Evolutionary conservation across 257 asterid genomes (phyloP), one percentile per base, ranked within the genome.

Genomic region (Cordia subcordata): DNA sequence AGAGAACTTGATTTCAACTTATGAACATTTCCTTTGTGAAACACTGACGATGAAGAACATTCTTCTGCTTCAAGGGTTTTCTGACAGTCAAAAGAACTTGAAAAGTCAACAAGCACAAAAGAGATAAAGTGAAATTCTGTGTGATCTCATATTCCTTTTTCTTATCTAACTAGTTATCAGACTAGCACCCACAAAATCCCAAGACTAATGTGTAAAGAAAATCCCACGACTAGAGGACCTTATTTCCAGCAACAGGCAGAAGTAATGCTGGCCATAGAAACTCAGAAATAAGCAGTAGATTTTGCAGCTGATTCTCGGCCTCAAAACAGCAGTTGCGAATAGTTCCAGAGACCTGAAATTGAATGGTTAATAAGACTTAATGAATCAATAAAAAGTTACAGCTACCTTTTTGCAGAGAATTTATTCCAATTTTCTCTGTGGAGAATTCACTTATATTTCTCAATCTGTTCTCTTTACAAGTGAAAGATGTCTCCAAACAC

Each of bases 251-350:
- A 70, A 89, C 96, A 44, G 99, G 99, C 51, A 93, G 83, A 47
- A 89, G 79, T 38, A 93, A 80, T 38, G 96, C 94, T 17, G 96
- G 99, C 99, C 99, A 93, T 16, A 89, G 84, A 78, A 93, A 93
- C 75, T 93, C 99, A 4, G 97, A 86, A 61, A 79, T 69, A 46
- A 93, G 76, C 67, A 93, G 96, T 71, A 93, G 75, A 77, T 86
- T 79, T 49, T 82, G 99, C 46, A 89, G 80, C 64, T 83, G 96
- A 58, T 67, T 77, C 53, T 89, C 95, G 42, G 99, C 97, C 80
- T 93, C 97, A 61, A 93, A 93, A 69, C 96, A 93, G 79, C 97
- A 89, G 78, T 93, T 93, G n/a, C 96, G 87, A 61, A 93, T 84
- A 37, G 99, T 93, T 75, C 97, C 97, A 0, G 96, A 72, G 8